Base-by-base conservation (phyloP, 2,329 filamentous ascomycete genomes). In the Talaromyces sp. region DNA sequence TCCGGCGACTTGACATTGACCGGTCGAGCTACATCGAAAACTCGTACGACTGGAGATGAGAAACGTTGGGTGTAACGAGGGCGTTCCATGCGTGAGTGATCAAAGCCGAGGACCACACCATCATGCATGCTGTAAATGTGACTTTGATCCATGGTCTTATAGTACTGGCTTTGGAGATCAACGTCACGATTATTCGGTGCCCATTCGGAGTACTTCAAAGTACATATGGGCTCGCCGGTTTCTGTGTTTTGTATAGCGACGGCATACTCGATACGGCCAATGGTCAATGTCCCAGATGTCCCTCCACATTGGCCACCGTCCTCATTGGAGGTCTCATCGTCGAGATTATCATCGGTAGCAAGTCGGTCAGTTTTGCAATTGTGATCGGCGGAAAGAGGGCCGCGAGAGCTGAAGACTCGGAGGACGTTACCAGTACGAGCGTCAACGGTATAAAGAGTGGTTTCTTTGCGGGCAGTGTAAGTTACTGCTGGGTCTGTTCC, bases 121-220 rank as follows among this genome's bases (percentile, higher is more conserved):
- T 98, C 91, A 71, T 93, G 91, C 70, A 88, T 88, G 69, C 90
- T 92, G 69, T 94, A 94, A 60, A 98, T 89, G 77, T 98, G 97
- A 67, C 90, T 90, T 70, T 91, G 88, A 75, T 98, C 93, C 74
- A 93, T 89, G 0, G 93, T 92, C 11, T 83, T 80, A 14, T 85
- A 85, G 73, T 98, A 95, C 73, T 98, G 92, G 59, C 86, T 86
- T 71, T 92, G 88, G 7, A 99, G 86, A 74, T 99, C 95, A 68
- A 87, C 87, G 76, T 99, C 94, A 67, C 89, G 91, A 66, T 90
- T 96, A 77, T 99, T 99, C 14, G 93, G 91, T 0, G 88, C 89
- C 95, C 95, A 99, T 76, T 99, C 95, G 11, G 92, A 90, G 74
- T 96, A 99, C 69, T 88, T 93, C 70, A 99, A 86, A 0, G 92